Percentiles rank a stretch among this genome's conserved stretches.
These are phyloP conservation scores for Echinosophora koreensis DNA, from an alignment of 306 rosid genomes.

Conservation along the genomic window DNA sequence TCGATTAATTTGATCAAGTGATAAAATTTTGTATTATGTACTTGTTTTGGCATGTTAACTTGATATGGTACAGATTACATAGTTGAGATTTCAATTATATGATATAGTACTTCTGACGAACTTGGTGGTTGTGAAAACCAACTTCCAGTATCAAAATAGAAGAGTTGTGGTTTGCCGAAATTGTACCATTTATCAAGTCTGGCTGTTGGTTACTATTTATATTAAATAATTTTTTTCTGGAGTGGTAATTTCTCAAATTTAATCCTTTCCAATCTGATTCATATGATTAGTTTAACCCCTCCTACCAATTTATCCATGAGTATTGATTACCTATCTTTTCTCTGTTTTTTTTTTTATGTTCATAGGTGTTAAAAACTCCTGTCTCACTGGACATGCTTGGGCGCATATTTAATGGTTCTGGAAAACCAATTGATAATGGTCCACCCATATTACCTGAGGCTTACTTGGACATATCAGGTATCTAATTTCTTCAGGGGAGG, in stretches of 20 bases:
- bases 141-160: slow-evolving; percentile 33
- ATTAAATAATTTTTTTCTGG: slow-evolving; percentile 37
- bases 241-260: not conserved
- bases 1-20: slow-evolving; percentile 16
- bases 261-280: slow-evolving; percentile 47
- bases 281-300: too few species aligned
- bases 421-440: slow-evolving; percentile 98
- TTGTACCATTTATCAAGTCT: not conserved
- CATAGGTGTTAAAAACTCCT: slow-evolving; percentile 96
- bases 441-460: slow-evolving; percentile 99
- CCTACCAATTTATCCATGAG: slow-evolving; percentile 2
- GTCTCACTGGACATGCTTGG: slow-evolving; percentile 99
- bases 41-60: slow-evolving; percentile 29
- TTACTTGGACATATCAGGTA: slow-evolving; percentile 98
- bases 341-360: slow-evolving; percentile 17
- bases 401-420: slow-evolving; percentile 96
- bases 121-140: slow-evolving; percentile 8
- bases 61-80: slow-evolving; percentile 4
- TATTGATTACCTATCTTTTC: not conserved
- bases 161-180: slow-evolving; percentile 3
- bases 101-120: not conserved
- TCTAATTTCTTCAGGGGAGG: slow-evolving; percentile 8
- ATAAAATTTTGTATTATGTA: not conserved
- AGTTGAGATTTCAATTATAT: not conserved
- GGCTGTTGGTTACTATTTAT: not conserved